A percentile compares a stretch with the other conserved stretches of the same genome.
phyloP scores from a whole-genome alignment of 1,139 yeast species.

The Candida pseudoviswanathii region DNA sequence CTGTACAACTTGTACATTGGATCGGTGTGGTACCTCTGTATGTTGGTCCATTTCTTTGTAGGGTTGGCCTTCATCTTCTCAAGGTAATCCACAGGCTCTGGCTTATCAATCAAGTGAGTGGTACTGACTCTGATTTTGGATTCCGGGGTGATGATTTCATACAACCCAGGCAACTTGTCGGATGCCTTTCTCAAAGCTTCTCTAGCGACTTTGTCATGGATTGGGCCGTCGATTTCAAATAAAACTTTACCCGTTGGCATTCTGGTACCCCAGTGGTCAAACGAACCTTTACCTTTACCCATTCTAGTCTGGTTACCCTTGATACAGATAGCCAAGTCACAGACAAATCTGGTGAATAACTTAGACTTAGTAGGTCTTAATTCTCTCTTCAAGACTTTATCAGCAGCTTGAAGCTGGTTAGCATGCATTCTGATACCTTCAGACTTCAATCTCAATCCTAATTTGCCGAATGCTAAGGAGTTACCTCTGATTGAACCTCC shows the following conservation, averaged over 20 bases:
- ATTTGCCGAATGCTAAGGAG: conserved; percentile 74
- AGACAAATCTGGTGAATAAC: conserved; percentile 77
- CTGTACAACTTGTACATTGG: conserved; percentile 54
- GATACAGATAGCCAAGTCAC: conserved; percentile 88
- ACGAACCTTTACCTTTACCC: conserved; percentile 99
- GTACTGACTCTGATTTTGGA: conserved; percentile 77
- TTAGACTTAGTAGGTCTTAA: conserved; percentile 73
- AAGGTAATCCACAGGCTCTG: conserved; percentile 54
- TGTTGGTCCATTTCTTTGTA: conserved; percentile 58
- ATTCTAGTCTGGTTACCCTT: conserved; percentile 99
- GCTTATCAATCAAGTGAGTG: conserved; percentile 43
- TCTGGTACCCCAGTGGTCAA: conserved; percentile 96
- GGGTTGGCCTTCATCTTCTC: conserved; percentile 63
- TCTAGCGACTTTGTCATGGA: conserved; percentile 88
- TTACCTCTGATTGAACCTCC: conserved; percentile 96
- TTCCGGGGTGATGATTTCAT: conserved; percentile 75
- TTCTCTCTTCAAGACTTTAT: conserved; percentile 77
- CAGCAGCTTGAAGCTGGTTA: conserved; percentile 88
- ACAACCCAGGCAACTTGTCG: conserved; percentile 88
- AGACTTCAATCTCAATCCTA: conserved; percentile 83
- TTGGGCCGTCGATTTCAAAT: conserved; percentile 77
- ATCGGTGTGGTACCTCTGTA: conserved; percentile 47
- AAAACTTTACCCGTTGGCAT: conserved; percentile 94
- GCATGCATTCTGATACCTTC: conserved; percentile 91
- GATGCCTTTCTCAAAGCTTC: conserved; percentile 93